Evolutionary conservation across 768 basidiomycete genomes (phyloP).

Genomic region (Trametes cingulata): DNA sequence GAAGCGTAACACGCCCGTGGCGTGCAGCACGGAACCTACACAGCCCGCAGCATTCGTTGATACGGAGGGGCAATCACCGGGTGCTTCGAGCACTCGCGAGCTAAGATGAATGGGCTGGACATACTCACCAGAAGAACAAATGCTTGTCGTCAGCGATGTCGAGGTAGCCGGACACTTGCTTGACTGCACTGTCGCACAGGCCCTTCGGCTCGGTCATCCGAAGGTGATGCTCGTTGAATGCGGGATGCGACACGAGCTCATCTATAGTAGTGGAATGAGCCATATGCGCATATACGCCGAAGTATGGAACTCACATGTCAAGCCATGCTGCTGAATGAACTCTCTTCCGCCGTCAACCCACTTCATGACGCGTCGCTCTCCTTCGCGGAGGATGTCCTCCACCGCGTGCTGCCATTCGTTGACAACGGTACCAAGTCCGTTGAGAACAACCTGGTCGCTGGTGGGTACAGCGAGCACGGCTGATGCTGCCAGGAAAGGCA

Average conservation of each 20-base stretch:
- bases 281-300: background rate
- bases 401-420: slow-evolving; percentile 37
- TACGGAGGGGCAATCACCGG: too few species aligned
- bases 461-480: slow-evolving; percentile 40
- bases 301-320: slow-evolving; percentile 58
- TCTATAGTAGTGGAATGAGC: slow-evolving; percentile 28
- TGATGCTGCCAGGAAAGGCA: slow-evolving; percentile 27
- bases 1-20: too few species aligned
- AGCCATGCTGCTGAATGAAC: slow-evolving; percentile 68
- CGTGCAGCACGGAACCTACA: too few species aligned
- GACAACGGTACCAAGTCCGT: slow-evolving; percentile 27
- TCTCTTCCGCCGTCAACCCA: slow-evolving; percentile 66
- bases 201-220: slow-evolving; percentile 41
- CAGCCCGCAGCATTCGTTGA: too few species aligned
- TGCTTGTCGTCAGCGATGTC: slow-evolving; percentile 56
- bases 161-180: slow-evolving; percentile 59
- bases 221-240: slow-evolving; percentile 39
- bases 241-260: slow-evolving; percentile 42
- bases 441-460: slow-evolving; percentile 49
- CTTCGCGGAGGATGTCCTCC: slow-evolving; percentile 38
- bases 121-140: slow-evolving; percentile 59
- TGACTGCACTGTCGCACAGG: slow-evolving; percentile 51
- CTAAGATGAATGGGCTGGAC: too few species aligned
- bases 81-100: too few species aligned
- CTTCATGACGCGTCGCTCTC: slow-evolving; percentile 46